Percentiles rank a stretch among this genome's conserved stretches.
phyloP scores from a whole-genome alignment of 495 filamentous ascomycete species.

The Aspergillus sparsus region DNA sequence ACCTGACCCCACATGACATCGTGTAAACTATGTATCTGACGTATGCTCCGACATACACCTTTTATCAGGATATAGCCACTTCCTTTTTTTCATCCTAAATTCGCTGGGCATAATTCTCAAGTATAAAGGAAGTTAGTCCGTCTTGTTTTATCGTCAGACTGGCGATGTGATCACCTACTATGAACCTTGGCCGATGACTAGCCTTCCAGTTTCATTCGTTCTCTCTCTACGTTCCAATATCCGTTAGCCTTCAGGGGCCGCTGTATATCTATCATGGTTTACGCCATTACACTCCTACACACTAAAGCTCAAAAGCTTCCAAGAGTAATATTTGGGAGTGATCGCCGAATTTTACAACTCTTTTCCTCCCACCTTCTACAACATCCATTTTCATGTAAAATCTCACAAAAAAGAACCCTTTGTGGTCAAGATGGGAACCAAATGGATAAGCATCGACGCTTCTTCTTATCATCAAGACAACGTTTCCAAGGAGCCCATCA shows the following conservation, averaged over 20 bases:
- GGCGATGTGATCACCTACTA: not conserved
- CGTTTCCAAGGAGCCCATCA: conserved; percentile 17
- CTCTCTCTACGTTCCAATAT: not conserved
- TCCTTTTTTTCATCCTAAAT: no score
- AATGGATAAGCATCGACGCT: conserved; percentile 23
- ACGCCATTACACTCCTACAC: no score
- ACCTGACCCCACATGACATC: conserved; percentile 5
- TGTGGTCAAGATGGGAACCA: conserved; percentile 9
- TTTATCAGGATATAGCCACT: no score
- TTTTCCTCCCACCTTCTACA: not conserved
- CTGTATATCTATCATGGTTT: no score
- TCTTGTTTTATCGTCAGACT: not conserved
- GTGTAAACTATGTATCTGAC: no score
- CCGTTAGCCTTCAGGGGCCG: no score
- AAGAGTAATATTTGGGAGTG: not conserved
- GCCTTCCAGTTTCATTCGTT: not conserved
- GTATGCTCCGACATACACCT: no score
- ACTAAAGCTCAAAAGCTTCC: no score
- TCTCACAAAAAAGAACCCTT: conserved; percentile 5
- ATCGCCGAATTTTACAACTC: not conserved
- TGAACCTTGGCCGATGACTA: not conserved
- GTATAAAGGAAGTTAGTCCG: not conserved
- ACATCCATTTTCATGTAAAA: conserved; percentile 10
- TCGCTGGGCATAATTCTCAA: not conserved
- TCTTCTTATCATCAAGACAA: conserved; percentile 15